A percentile compares a stretch with the other conserved stretches of the same genome.
These are phyloP conservation scores for Piromyces finnis DNA, from an alignment of 192 early-diverging fungal genomes.

Conservation along the genomic window DNA sequence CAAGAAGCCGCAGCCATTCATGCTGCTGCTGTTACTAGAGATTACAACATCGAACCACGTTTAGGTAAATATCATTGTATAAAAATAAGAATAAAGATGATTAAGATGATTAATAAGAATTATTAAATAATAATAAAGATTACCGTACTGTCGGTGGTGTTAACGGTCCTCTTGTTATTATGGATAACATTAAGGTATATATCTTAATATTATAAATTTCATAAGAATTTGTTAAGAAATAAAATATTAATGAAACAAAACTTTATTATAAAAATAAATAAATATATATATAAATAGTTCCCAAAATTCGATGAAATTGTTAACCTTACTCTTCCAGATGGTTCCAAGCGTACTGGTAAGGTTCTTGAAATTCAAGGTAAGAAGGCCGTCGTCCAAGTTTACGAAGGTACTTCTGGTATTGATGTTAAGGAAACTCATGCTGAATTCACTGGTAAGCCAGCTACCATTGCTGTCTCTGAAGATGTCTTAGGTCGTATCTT, in stretches of 20 bases:
- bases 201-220: not conserved
- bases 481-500: slow-evolving; percentile 99
- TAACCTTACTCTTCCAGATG: slow-evolving; percentile 89
- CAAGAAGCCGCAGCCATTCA: slow-evolving; percentile 61
- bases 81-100: too few relatives aligned
- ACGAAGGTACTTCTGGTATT: slow-evolving; percentile 91
- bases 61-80: too few relatives aligned
- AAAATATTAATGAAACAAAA: not conserved
- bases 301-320: slow-evolving; percentile 97
- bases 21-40: slow-evolving; percentile 69
- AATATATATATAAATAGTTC: slow-evolving; percentile 28
- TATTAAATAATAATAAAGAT: slow-evolving; percentile 41
- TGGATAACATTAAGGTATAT: slow-evolving; percentile 91
- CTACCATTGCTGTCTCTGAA: slow-evolving; percentile 94
- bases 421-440: slow-evolving; percentile 91
- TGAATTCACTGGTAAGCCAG: slow-evolving; percentile 87
- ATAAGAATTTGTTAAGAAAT: too few relatives aligned
- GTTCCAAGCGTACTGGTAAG: slow-evolving; percentile 83
- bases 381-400: slow-evolving; percentile 84
- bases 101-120: too few relatives aligned
- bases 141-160: slow-evolving; percentile 94
- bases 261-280: not conserved
- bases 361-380: slow-evolving; percentile 95
- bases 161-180: slow-evolving; percentile 93
- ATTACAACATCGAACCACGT: slow-evolving; percentile 69